A percentile compares a stretch with the other conserved stretches of the same genome.
Conservation (phyloP, 108 stramenopile genomes). For the Pseudonitzschia multistriata region DNA sequence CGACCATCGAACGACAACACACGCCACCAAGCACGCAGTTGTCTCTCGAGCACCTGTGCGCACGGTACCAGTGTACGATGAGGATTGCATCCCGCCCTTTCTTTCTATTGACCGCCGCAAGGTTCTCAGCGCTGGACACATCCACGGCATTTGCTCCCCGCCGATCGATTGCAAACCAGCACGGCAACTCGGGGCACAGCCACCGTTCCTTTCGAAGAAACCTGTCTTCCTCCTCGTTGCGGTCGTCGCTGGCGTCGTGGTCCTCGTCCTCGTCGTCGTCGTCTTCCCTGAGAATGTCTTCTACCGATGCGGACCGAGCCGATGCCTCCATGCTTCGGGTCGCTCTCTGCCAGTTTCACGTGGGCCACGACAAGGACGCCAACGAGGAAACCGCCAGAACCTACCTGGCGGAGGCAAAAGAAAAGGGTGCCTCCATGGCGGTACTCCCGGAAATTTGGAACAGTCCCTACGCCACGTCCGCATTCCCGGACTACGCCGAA, state of each 20-base stretch:
- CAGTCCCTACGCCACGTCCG: slow-evolving; percentile 93
- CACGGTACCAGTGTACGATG: not conserved
- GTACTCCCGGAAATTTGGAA: slow-evolving; percentile 99
- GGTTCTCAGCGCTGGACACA: slow-evolving; percentile 1
- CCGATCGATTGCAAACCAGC: not conserved
- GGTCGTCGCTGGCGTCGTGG: not conserved
- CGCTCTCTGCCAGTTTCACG: slow-evolving; percentile 90
- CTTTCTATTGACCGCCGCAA: slow-evolving; percentile 26
- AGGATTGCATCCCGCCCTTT: slow-evolving; percentile 21
- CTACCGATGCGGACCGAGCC: not conserved
- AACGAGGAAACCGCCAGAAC: slow-evolving; percentile 73
- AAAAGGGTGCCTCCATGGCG: slow-evolving; percentile 73
- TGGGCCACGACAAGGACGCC: slow-evolving; percentile 70
- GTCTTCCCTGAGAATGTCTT: slow-evolving; percentile 27
- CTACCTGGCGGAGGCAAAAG: slow-evolving; percentile 67
- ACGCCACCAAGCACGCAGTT: no score
- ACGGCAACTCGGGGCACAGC: not conserved
- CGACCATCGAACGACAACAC: no score
- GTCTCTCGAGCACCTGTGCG: no score
- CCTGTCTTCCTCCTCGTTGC: not conserved
- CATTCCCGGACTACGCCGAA: slow-evolving; percentile 97
- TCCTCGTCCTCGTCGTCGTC: not conserved
- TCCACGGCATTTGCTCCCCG: not conserved
- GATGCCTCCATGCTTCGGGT: slow-evolving; percentile 42
- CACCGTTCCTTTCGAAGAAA: not conserved